phyloP scores from a whole-genome alignment of 352 stramenopile genomes.

The Pythium guiyangense region DNA sequence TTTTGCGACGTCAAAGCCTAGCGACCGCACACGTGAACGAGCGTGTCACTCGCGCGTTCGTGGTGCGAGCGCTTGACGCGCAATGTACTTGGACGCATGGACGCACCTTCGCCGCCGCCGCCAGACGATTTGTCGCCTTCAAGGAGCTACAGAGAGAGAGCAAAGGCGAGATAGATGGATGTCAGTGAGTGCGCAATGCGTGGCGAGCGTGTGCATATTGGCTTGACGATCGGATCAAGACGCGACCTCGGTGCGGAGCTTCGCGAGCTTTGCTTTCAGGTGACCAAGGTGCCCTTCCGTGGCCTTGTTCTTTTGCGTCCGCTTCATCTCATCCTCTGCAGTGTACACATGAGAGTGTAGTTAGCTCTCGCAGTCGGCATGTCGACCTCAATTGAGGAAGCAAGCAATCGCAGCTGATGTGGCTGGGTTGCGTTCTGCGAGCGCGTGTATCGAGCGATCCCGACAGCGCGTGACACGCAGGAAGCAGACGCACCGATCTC shows the following conservation, averaged over 20 bases:
- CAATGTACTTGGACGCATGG: background rate
- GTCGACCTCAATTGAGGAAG: background rate
- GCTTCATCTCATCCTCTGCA: conserved; percentile 93
- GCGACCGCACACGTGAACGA: too few species aligned
- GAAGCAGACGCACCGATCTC: conserved; percentile 77
- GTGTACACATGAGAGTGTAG: background rate
- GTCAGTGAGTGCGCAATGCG: conserved; percentile 3
- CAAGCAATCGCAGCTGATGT: too few species aligned
- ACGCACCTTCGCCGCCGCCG: conserved; percentile 68
- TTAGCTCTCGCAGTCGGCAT: too few species aligned
- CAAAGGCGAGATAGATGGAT: background rate
- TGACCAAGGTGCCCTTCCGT: conserved; percentile 88
- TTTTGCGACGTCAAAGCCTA: conserved; percentile 93
- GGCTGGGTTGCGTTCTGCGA: too few species aligned
- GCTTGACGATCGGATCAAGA: background rate
- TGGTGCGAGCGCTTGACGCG: background rate
- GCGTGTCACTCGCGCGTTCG: background rate
- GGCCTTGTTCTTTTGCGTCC: conserved; percentile 99
- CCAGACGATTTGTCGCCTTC: conserved; percentile 76
- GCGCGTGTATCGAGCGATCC: too few species aligned
- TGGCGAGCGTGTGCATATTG: background rate
- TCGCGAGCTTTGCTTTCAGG: conserved; percentile 98
- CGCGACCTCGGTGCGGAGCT: conserved; percentile 94
- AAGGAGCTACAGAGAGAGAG: conserved; percentile 41
- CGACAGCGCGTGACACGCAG: background rate